These are phyloP conservation scores for Rhamnella rubrinervis DNA, from an alignment of 331 rosid species.

Conservation along the genomic window DNA sequence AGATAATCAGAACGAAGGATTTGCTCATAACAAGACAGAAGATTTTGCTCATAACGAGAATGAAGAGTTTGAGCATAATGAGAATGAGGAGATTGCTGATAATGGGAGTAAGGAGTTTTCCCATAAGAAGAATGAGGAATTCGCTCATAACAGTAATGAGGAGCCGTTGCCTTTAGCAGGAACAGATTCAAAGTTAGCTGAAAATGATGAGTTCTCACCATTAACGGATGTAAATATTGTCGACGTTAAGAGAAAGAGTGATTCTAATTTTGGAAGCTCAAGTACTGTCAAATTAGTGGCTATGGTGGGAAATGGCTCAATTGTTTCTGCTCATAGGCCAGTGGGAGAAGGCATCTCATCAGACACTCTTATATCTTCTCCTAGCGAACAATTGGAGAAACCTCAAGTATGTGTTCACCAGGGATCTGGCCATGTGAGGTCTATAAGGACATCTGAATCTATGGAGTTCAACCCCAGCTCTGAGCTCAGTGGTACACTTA, in stretches of 20 bases:
- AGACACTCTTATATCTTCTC: conserved; percentile 35
- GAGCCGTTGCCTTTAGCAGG: conserved; percentile 18
- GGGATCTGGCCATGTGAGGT: conserved; percentile 27
- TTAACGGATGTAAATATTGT: conserved; percentile 25
- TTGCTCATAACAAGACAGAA: neutral
- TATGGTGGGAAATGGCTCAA: conserved; percentile 34
- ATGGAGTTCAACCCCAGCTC: conserved; percentile 36
- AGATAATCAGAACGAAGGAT: neutral
- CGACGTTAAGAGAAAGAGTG: conserved; percentile 21
- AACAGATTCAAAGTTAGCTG: conserved; percentile 30
- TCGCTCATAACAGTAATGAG: conserved; percentile 24
- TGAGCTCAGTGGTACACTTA: conserved; percentile 34
- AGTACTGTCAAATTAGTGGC: conserved; percentile 25
- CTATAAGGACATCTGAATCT: conserved; percentile 32
- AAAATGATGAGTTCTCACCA: conserved; percentile 29
- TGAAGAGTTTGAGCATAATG: neutral
- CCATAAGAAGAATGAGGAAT: neutral
- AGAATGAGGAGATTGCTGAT: too few relatives aligned
- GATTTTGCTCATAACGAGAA: neutral
- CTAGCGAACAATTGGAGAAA: conserved; percentile 35
- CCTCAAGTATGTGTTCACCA: conserved; percentile 23
- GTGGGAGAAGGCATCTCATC: conserved; percentile 32
- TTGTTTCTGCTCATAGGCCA: conserved; percentile 17
- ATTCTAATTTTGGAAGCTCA: conserved; percentile 39
- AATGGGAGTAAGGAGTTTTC: neutral